Evolutionary conservation across 108 stramenopile species (phyloP), one percentile per base, ranked within the genome.

Genomic region (Nitzschia sp.): DNA sequence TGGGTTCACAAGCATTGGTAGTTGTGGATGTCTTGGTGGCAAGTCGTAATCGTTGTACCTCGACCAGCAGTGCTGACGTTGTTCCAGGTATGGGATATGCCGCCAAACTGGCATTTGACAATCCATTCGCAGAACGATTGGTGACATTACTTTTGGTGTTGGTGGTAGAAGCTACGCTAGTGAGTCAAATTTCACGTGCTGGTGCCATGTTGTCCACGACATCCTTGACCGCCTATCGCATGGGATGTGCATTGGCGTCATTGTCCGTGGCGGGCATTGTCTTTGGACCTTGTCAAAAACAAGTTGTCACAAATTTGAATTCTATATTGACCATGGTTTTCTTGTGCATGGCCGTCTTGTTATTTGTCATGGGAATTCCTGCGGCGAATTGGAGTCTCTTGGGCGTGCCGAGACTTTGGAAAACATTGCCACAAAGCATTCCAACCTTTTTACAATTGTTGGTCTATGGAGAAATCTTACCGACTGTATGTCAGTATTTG

Each of bases 161-260:
- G 31, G 29, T 68, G 25, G 34, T 45, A 2, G 55, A 58, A 45
- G 68, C 68, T 5, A 68, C 68, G 21, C 25, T 68, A n/a, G 68
- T 68, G 15, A 55, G 54, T 38, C 68, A 68, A 58, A 58, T 68
- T 29, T 56, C 68, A 4, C 35, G 68, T 45, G 68, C 68, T 5
- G 68, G 68, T 36, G 53, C 28, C 29, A 34, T 68, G 35, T 1
- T 68, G 2, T 28, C 31, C 28, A 2, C 59, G 11, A 34, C 59
- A 1, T 24, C 23, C 24, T 36, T 34, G 4, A 2, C 18, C 13
- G 15, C 1, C 18, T 68, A 68, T 68, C 68, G 68, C 35, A 26
- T 45, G n/a, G 68, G 68, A 42, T 68, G 68, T 45, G 9, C 49
- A 6, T 23, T 57, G 33, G 30, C 68, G 18, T 24, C 68, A 17